These are phyloP conservation scores for Plantago ovata DNA, from an alignment of 257 asterid genomes.

Conservation along the genomic window DNA sequence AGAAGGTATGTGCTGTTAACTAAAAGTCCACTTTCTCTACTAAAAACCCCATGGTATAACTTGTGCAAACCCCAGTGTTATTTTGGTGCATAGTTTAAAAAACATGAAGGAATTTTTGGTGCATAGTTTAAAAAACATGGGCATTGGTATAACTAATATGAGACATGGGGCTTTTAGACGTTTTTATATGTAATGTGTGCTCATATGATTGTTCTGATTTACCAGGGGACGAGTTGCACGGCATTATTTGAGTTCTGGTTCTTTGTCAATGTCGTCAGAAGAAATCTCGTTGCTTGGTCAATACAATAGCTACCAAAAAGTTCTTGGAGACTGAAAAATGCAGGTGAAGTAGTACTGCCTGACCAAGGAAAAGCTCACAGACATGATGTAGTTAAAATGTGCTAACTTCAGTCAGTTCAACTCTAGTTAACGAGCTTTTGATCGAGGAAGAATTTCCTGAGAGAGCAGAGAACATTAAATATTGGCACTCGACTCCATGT, in stretches of 20 bases:
- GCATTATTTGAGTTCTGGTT: conserved; percentile 77
- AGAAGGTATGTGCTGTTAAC: conserved; percentile 51
- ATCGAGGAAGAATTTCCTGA: background rate
- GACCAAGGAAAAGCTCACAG: conserved; percentile 5
- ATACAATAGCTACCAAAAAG: conserved; percentile 37
- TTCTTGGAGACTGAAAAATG: conserved; percentile 14
- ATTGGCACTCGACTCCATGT: background rate
- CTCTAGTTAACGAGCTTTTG: background rate
- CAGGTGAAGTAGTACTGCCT: conserved; percentile 21
- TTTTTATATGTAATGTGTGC: background rate
- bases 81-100: too few relatives aligned
- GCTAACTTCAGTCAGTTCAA: conserved; percentile 1
- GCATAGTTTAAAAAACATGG: too few relatives aligned
- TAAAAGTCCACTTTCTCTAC: conserved; percentile 14
- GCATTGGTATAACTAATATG: conserved; percentile 6
- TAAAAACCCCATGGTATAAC: too few relatives aligned
- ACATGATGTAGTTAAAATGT: conserved; percentile 13
- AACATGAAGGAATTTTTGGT: too few relatives aligned
- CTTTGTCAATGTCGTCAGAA: conserved; percentile 53
- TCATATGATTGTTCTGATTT: conserved; percentile 15
- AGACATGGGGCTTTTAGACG: background rate
- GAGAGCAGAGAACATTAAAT: background rate
- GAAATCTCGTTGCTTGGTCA: conserved; percentile 56
- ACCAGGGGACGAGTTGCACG: conserved; percentile 56
- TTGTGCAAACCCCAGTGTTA: too few relatives aligned